Base-by-base conservation (phyloP, 495 filamentous ascomycete genomes). In the Niebla homalea region DNA sequence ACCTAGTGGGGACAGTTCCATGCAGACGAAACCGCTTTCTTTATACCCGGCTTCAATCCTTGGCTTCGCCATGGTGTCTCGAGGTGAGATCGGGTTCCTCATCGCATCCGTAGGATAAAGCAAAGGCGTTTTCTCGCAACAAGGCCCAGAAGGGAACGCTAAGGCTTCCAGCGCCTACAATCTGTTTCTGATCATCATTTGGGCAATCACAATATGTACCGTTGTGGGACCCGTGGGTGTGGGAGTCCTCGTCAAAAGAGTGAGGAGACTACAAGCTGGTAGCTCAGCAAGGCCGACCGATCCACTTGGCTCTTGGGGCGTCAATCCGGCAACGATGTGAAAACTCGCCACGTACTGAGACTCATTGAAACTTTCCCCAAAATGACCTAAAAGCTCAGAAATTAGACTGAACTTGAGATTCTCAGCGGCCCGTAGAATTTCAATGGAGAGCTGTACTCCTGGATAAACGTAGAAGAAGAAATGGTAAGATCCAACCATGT, bases 51-150 rank as follows among this genome's bases (percentile, higher is more conserved):
- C 78, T 2, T 62, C 71, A 0, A 77, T 86, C 7, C 54, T 86
- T 14, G 70, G 72, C 0, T 58, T 68, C 35, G 75, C 83, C 0
- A 89, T 89, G 84, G 75, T 83, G 0, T 77, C 86, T 0, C 73
- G 84, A 32, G 86, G 85, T 3, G 85, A 94, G 59, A 83, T 90
- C 22, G 85, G 84, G 0, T 85, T 87, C 49, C 64, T 90, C 19
- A 85, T 92, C 51, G 79, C 84, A 5, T 79, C 84, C 3, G 62
- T 87, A 4, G 82, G 80, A 0, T 65, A 83, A 47, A 74, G 71
- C 11, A 60, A 73, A 21, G 76, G 79, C 0, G 70, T 81, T n/a
- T 81, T 83, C 53, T 54, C 21, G 16, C 7, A 29, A 29, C 5
- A 10, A 29, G 10, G 26, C 26, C 10, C 26, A 10, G 26, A 29